Percentiles rank a stretch among this genome's conserved stretches.
Evolutionary conservation across 441 rosid genomes (phyloP).

Genomic region (Sinapis alba): DNA sequence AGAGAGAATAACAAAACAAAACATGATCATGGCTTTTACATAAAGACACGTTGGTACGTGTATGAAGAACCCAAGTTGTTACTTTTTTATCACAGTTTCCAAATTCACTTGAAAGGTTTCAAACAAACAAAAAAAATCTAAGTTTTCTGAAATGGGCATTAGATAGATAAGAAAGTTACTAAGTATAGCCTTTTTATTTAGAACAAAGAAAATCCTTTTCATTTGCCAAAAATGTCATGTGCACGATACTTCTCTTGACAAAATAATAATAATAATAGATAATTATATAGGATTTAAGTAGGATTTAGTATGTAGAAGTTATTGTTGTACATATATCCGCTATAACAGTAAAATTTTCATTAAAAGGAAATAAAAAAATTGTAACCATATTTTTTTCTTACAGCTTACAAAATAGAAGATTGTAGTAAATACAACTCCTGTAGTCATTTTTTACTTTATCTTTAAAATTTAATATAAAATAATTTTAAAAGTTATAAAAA

Average conservation of each 20-base stretch:
- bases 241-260: not conserved
- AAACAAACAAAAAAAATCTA: not conserved
- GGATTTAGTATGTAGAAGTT: not conserved
- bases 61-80: conserved; percentile 21
- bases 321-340: not conserved
- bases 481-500: too few species aligned
- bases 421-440: too few species aligned
- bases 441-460: too few species aligned
- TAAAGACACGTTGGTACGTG: conserved; percentile 10
- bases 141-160: not conserved
- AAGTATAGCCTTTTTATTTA: not conserved
- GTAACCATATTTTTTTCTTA: not conserved
- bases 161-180: not conserved
- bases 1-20: not conserved
- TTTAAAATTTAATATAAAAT: too few species aligned
- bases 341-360: not conserved
- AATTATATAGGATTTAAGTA: not conserved
- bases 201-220: not conserved
- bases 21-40: conserved; percentile 14
- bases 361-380: too few species aligned
- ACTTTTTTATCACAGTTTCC: not conserved
- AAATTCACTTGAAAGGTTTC: not conserved
- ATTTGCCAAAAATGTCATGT: not conserved
- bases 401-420: not conserved
- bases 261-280: not conserved